A percentile compares a stretch with the other conserved stretches of the same genome.
Conservation (phyloP, 805 yeast species). For the Wickerhamia fluorescens region DNA sequence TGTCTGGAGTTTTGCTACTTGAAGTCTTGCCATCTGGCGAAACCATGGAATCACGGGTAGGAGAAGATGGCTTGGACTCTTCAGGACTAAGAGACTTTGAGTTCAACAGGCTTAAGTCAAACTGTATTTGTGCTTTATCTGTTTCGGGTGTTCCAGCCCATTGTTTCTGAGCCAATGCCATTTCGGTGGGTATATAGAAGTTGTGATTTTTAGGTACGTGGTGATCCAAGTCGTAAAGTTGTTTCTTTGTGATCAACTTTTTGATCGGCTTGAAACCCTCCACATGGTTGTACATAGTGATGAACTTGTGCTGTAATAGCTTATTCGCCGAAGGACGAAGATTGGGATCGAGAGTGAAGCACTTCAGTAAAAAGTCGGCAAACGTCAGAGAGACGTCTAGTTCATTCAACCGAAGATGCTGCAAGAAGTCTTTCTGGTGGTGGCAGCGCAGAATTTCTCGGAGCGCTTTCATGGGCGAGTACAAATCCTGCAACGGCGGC, state of each 20-base stretch:
- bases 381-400: constrained; percentile 17
- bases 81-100: constrained; percentile 6
- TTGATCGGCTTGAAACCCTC: constrained; percentile 15
- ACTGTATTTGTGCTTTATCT: constrained; percentile 16
- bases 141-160: constrained; percentile 15
- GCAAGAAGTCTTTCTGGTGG: constrained; percentile 22
- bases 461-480: constrained; percentile 40
- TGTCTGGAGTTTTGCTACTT: not conserved
- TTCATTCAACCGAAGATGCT: constrained; percentile 18
- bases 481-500: constrained; percentile 52
- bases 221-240: constrained; percentile 34
- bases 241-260: constrained; percentile 27
- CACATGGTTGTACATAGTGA: constrained; percentile 12
- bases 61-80: constrained; percentile 7
- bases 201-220: constrained; percentile 23
- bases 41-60: constrained; percentile 14
- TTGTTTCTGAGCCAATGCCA: constrained; percentile 23
- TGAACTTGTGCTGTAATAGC: constrained; percentile 28
- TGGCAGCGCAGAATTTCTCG: constrained; percentile 28
- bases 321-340: constrained; percentile 24
- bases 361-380: constrained; percentile 25
- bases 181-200: constrained; percentile 32
- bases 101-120: constrained; percentile 30
- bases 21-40: constrained; percentile 13
- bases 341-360: constrained; percentile 28